Evolutionary conservation across 164 flowering plant genomes (phyloP).

Genomic region (Berberis thunbergii): DNA sequence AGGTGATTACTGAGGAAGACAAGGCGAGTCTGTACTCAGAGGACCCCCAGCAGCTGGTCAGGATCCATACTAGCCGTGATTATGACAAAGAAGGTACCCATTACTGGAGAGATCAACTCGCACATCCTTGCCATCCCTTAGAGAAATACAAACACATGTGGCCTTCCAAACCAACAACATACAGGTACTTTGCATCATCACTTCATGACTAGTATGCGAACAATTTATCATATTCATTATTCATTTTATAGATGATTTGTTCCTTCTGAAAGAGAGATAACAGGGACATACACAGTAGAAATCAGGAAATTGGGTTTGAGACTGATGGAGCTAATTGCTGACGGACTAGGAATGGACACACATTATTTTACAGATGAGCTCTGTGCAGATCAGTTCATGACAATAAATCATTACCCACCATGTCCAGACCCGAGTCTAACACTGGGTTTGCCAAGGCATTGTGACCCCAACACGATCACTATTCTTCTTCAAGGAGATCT

Average conservation of each 20-base stretch:
- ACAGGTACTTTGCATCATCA: slow-evolving; percentile 16
- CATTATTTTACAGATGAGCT: slow-evolving; percentile 18
- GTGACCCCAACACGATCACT: slow-evolving; percentile 32
- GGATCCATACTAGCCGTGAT: slow-evolving; percentile 9
- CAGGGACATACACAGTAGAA: slow-evolving; percentile 18
- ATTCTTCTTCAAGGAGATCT: slow-evolving; percentile 26
- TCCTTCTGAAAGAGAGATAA: slow-evolving; percentile 21
- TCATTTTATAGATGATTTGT: neutral
- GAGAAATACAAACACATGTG: slow-evolving; percentile 25
- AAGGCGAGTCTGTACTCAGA: slow-evolving; percentile 11
- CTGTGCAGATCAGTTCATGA: slow-evolving; percentile 15
- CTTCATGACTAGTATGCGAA: neutral
- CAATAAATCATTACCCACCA: slow-evolving; percentile 28
- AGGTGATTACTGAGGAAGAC: slow-evolving; percentile 23
- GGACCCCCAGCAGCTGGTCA: neutral
- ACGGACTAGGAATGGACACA: slow-evolving; percentile 33
- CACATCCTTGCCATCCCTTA: slow-evolving; percentile 25
- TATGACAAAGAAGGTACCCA: slow-evolving; percentile 3
- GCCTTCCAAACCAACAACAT: slow-evolving; percentile 39
- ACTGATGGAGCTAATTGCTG: slow-evolving; percentile 29
- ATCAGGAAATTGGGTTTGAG: slow-evolving; percentile 19
- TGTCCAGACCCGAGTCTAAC: slow-evolving; percentile 46
- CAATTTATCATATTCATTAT: too few relatives aligned
- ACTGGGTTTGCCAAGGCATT: slow-evolving; percentile 32
- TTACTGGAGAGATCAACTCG: slow-evolving; percentile 16